These are phyloP conservation scores for Castanea crenata DNA, from an alignment of 306 rosid genomes.

Conservation along the genomic window DNA sequence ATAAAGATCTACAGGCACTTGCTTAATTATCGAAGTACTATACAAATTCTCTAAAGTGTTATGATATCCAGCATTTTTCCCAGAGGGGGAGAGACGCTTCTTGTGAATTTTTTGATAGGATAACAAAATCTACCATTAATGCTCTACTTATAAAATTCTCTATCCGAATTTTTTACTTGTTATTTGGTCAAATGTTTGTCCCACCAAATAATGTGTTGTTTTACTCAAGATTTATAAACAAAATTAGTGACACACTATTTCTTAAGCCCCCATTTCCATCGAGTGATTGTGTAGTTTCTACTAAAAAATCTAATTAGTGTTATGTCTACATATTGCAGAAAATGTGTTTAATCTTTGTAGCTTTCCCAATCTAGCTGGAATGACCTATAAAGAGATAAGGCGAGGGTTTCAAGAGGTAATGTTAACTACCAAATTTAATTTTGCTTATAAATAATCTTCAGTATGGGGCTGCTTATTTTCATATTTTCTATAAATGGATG, in stretches of 20 bases:
- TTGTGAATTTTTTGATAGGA: background rate
- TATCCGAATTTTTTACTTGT: background rate
- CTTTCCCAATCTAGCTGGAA: constrained; percentile 66
- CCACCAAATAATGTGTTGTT: background rate
- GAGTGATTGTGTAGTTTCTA: constrained; percentile 14
- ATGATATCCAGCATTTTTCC: background rate
- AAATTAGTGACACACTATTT: background rate
- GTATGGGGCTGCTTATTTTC: constrained; percentile 5
- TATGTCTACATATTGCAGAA: constrained; percentile 59
- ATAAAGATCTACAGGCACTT: constrained; percentile 95
- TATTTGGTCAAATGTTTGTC: background rate
- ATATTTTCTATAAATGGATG: constrained; percentile 19
- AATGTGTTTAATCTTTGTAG: constrained; percentile 79
- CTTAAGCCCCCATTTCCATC: background rate
- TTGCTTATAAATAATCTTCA: constrained; percentile 3
- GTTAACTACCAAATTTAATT: constrained; percentile 18
- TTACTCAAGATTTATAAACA: background rate
- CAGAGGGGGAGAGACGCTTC: background rate
- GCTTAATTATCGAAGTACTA: constrained; percentile 82
- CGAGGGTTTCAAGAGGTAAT: constrained; percentile 69
- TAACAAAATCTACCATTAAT: background rate
- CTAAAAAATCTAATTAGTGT: constrained; percentile 19
- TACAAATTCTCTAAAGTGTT: constrained; percentile 5
- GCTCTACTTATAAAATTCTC: background rate
- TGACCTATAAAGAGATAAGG: constrained; percentile 61